Conservation (phyloP, 2,329 filamentous ascomycete species). For the Trichoderma sp. region DNA sequence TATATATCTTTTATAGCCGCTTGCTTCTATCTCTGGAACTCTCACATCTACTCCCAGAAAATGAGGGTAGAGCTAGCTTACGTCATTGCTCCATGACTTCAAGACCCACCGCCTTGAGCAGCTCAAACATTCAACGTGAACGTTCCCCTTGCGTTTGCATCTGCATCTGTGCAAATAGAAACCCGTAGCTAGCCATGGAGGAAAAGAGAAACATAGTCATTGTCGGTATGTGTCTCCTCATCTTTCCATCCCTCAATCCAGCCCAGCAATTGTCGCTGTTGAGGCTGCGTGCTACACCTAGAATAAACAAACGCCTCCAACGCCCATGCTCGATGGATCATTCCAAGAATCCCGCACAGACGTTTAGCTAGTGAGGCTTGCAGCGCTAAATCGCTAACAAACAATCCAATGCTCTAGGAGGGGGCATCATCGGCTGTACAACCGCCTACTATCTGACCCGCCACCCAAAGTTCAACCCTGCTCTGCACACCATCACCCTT, state of each 20-base stretch:
- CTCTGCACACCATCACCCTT: slow-evolving; percentile 75
- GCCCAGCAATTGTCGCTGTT: neutral
- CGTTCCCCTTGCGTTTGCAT: neutral
- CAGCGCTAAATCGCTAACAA: slow-evolving; percentile 3
- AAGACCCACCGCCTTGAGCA: neutral
- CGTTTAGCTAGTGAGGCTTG: neutral
- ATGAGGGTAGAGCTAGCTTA: neutral
- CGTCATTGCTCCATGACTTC: neutral
- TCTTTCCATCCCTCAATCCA: neutral
- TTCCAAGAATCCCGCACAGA: neutral
- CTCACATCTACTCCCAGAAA: neutral
- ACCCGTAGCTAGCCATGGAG: slow-evolving; percentile 29
- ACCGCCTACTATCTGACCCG: slow-evolving; percentile 89
- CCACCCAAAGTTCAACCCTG: slow-evolving; percentile 74
- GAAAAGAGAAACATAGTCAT: slow-evolving; percentile 48
- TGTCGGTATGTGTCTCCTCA: slow-evolving; percentile 39
- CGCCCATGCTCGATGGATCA: neutral
- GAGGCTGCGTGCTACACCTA: neutral
- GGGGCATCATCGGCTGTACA: slow-evolving; percentile 88
- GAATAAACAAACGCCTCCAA: neutral
- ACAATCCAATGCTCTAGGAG: slow-evolving; percentile 53
- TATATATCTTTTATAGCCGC: neutral
- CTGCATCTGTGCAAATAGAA: neutral
- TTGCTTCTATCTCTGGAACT: neutral
- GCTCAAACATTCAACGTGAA: neutral